Percentiles rank a stretch among this genome's conserved stretches.
phyloP scores from a whole-genome alignment of 495 filamentous ascomycete species.

The Trichoderma parareesei region DNA sequence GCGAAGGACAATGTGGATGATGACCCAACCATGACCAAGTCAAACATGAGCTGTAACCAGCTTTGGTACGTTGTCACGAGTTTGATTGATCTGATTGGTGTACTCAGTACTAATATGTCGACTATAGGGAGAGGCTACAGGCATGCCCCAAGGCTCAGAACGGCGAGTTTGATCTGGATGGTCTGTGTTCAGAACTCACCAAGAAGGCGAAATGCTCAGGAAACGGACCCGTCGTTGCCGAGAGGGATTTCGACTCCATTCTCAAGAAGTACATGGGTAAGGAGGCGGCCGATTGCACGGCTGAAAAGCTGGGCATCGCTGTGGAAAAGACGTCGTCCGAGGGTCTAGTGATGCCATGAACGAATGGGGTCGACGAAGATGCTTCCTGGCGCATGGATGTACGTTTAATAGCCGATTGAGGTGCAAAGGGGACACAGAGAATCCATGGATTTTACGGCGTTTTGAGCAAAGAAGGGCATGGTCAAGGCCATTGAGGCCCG shows the following conservation, averaged over 20 bases:
- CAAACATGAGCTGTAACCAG: slow-evolving; percentile 72
- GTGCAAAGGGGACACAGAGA: slow-evolving; percentile 1
- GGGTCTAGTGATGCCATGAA: background rate
- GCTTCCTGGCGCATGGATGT: background rate
- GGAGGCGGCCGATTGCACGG: slow-evolving; percentile 5
- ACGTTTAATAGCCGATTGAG: background rate
- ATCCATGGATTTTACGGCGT: slow-evolving; percentile 4
- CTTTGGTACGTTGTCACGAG: slow-evolving; percentile 65
- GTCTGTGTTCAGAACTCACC: slow-evolving; percentile 85
- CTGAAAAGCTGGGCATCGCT: slow-evolving; percentile 1
- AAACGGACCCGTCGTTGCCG: slow-evolving; percentile 80
- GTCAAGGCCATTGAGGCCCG: background rate
- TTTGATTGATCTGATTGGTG: background rate
- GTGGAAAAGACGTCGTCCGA: background rate
- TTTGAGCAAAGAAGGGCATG: slow-evolving; percentile 3
- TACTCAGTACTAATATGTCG: slow-evolving; percentile 16
- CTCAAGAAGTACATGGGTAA: slow-evolving; percentile 49
- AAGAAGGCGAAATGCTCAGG: slow-evolving; percentile 96
- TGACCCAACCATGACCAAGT: slow-evolving; percentile 36
- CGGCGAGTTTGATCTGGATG: slow-evolving; percentile 87
- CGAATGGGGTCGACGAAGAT: background rate
- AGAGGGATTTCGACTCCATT: slow-evolving; percentile 79
- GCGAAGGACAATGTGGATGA: slow-evolving; percentile 63
- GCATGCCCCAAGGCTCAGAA: slow-evolving; percentile 76
- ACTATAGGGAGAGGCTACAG: slow-evolving; percentile 79